phyloP scores from a whole-genome alignment of 108 stramenopile species.

The Seminavis robusta region DNA sequence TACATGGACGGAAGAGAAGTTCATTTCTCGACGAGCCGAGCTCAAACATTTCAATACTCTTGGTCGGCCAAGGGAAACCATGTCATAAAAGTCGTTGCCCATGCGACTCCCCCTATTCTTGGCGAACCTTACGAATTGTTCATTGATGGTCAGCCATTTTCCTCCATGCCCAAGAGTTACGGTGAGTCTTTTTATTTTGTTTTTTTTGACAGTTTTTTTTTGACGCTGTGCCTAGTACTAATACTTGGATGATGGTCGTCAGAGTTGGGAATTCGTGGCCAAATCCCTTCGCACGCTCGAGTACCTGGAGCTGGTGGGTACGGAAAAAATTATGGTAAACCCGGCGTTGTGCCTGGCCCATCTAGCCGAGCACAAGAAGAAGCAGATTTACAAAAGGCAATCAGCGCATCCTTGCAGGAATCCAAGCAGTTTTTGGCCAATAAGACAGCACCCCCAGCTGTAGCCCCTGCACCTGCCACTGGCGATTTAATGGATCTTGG shows the following conservation, averaged over 20 bases:
- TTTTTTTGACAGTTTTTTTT: too few relatives aligned
- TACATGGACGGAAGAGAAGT: conserved; percentile 72
- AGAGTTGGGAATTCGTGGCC: conserved; percentile 58
- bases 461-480: conserved; percentile 7
- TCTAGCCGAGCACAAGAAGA: conserved; percentile 42
- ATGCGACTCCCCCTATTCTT: conserved; percentile 61
- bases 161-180: conserved; percentile 76
- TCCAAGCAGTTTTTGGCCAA: conserved; percentile 23
- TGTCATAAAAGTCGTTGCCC: conserved; percentile 44
- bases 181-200: too few relatives aligned
- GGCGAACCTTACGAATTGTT: conserved; percentile 69
- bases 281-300: conserved; percentile 43
- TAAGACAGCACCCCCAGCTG: conserved; percentile 4
- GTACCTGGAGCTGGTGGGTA: conserved; percentile 36
- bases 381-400: conserved; percentile 64
- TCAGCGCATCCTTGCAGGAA: conserved; percentile 62
- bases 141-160: conserved; percentile 81
- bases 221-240: too few relatives aligned
- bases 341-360: conserved; percentile 16
- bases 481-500: conserved; percentile 35
- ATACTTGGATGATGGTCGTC: too few relatives aligned
- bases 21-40: conserved; percentile 56
- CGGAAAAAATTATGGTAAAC: conserved; percentile 37
- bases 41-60: conserved; percentile 42
- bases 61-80: conserved; percentile 53